Percentiles rank a stretch among this genome's conserved stretches.
Conservation (phyloP, 2,329 filamentous ascomycete genomes). For the Cercospora zeina region DNA sequence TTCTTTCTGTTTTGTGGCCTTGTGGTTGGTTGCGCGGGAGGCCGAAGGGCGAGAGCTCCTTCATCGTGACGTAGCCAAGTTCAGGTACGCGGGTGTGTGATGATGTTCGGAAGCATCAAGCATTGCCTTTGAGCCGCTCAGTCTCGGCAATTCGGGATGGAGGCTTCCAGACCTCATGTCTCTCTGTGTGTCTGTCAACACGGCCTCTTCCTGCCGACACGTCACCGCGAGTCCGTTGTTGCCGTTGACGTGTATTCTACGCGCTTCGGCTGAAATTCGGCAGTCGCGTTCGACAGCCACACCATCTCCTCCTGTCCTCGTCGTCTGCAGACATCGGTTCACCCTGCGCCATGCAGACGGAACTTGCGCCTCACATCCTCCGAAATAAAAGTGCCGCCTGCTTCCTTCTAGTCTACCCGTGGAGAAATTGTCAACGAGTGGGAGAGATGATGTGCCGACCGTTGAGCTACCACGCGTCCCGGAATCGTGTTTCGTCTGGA, state of each 20-base stretch:
- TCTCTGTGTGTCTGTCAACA: background rate
- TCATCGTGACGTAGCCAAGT: background rate
- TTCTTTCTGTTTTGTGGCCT: background rate
- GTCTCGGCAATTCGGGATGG: background rate
- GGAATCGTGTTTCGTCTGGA: background rate
- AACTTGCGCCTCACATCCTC: background rate
- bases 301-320: background rate
- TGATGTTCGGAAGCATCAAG: background rate
- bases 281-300: background rate
- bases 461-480: background rate
- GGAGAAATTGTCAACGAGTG: background rate
- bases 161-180: background rate
- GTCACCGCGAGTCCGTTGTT: background rate
- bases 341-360: background rate
- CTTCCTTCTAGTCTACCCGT: background rate
- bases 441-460: conserved; percentile 1
- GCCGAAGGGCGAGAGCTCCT: background rate
- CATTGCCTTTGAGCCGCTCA: conserved; percentile 2
- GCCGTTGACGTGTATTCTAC: background rate
- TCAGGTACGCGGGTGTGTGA: background rate
- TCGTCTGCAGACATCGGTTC: background rate
- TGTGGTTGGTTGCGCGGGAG: background rate
- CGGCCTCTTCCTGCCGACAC: no score
- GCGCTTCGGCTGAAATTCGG: background rate
- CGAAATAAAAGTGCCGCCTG: background rate